Conservation (phyloP, 2,329 filamentous ascomycete genomes). For the Phialophora tarda region DNA sequence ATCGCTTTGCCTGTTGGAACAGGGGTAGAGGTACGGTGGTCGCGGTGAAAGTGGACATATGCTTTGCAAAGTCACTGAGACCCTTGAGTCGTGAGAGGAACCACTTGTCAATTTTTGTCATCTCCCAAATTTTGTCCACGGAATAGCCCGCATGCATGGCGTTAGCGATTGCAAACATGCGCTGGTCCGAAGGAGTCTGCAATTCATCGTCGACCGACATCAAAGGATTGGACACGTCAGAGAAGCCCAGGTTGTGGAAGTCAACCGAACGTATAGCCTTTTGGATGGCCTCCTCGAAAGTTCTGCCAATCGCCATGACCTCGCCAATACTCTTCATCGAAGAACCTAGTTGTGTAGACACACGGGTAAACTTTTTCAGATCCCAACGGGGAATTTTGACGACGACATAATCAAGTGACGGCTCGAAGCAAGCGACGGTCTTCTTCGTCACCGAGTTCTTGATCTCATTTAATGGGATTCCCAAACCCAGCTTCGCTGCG, state of each 20-base stretch:
- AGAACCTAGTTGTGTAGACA: slow-evolving; percentile 92
- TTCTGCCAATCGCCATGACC: slow-evolving; percentile 96
- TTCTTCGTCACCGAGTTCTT: slow-evolving; percentile 94
- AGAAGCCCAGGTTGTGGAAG: slow-evolving; percentile 93
- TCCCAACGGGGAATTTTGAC: slow-evolving; percentile 99
- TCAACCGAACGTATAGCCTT: slow-evolving; percentile 97
- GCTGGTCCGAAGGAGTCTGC: slow-evolving; percentile 96
- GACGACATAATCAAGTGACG: slow-evolving; percentile 95
- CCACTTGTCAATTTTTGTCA: slow-evolving; percentile 99
- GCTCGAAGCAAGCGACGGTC: slow-evolving; percentile 97
- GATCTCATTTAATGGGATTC: slow-evolving; percentile 94
- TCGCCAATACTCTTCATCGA: slow-evolving; percentile 99
- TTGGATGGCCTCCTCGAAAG: slow-evolving; percentile 97
- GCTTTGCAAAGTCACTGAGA: slow-evolving; percentile 84
- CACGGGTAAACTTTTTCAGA: slow-evolving; percentile 96
- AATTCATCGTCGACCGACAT: slow-evolving; percentile 97
- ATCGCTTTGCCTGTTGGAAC: slow-evolving; percentile 83
- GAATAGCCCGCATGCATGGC: slow-evolving; percentile 94
- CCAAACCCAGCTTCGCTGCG: slow-evolving; percentile 92
- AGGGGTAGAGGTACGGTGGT: slow-evolving; percentile 68
- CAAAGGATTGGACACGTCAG: slow-evolving; percentile 78
- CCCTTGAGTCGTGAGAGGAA: slow-evolving; percentile 92
- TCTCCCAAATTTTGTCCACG: slow-evolving; percentile 96
- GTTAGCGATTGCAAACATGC: slow-evolving; percentile 95
- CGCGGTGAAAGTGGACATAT: slow-evolving; percentile 73